Percentiles rank a stretch among this genome's conserved stretches.
These are phyloP conservation scores for Marsdenia floribunda DNA, from an alignment of 257 asterid species.

Conservation along the genomic window DNA sequence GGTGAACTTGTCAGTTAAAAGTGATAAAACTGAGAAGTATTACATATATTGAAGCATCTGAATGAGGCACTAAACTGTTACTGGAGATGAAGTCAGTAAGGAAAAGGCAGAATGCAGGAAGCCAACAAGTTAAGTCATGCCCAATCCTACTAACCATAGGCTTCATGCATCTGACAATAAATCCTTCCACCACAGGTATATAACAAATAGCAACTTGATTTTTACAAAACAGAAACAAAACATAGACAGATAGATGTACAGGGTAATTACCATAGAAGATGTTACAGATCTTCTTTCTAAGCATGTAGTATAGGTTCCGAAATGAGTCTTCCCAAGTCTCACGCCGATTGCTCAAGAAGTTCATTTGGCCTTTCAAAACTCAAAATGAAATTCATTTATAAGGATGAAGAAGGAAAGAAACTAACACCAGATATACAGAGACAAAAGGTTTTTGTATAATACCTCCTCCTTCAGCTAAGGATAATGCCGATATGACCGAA, in stretches of 20 bases:
- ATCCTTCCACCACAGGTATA: background rate
- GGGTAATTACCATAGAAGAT: conserved; percentile 66
- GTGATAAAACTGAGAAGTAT: background rate
- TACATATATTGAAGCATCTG: background rate
- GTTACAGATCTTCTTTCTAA: conserved; percentile 67
- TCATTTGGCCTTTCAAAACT: conserved; percentile 47
- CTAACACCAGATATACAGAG: conserved; percentile 11
- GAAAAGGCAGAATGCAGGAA: background rate
- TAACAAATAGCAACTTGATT: background rate
- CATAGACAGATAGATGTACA: background rate
- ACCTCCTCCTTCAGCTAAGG: conserved; percentile 67
- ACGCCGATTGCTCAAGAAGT: conserved; percentile 71
- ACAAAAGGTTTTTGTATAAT: conserved; percentile 18
- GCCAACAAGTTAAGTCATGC: background rate
- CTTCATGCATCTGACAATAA: background rate
- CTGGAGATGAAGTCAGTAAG: background rate
- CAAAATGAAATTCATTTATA: conserved; percentile 6
- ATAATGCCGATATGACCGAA: conserved; percentile 68
- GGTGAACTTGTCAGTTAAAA: background rate
- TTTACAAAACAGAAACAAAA: background rate
- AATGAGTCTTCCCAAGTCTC: conserved; percentile 88
- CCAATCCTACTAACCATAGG: background rate
- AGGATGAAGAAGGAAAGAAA: conserved; percentile 12
- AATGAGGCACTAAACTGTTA: background rate
- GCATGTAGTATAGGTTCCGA: conserved; percentile 85